Evolutionary conservation across 768 basidiomycete genomes (phyloP), one percentile per base, ranked within the genome.

Genomic region (Tricholoma bakamatsutake): DNA sequence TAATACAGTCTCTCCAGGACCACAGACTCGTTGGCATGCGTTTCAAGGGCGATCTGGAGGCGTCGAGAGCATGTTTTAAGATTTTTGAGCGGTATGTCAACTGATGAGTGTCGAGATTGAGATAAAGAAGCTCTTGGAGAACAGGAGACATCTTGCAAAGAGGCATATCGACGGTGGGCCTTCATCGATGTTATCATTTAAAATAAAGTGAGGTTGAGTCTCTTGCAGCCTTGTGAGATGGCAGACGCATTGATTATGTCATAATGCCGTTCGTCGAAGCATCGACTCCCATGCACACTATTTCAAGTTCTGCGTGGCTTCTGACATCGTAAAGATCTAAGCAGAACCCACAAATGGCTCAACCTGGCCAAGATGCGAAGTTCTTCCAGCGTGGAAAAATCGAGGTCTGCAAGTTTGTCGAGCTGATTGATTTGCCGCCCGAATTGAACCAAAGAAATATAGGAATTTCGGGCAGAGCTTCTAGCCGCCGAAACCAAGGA

Each of bases 331-430:
- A n/a, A 37, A 40, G 10, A 35, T 31, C 11, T 53, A 39, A 42
- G 24, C 11, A 39, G 15, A 15, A 30, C 49, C 42, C 28, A 42
- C 54, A 35, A 24, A 78, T 78, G 76, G 64, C 80, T 21, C 81
- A 83, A 64, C 79, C 81, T 31, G 88, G 88, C 53, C 88, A 91
- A 73, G 91, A 93, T 79, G 91, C 90, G 47, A 93, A 93, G 66
- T 93, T 93, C 80, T 93, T 93, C 66, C 85, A 87, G 67, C 80
- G 91, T 59, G 92, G 92, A 62, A 95, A 94, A 77, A 92, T 93
- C 62, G 90, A 92, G 82, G 90, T 90, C 54, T 56, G 68, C 58
- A n/a, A 56, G 53, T 35, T 24, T 37, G 5, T 53, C 54, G 12
- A 17, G 39, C 54, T 47, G 52, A 48, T 55, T 18, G 43, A 12